Base-by-base conservation (phyloP, 129 eudicot species). In the Lonicera japonica region DNA sequence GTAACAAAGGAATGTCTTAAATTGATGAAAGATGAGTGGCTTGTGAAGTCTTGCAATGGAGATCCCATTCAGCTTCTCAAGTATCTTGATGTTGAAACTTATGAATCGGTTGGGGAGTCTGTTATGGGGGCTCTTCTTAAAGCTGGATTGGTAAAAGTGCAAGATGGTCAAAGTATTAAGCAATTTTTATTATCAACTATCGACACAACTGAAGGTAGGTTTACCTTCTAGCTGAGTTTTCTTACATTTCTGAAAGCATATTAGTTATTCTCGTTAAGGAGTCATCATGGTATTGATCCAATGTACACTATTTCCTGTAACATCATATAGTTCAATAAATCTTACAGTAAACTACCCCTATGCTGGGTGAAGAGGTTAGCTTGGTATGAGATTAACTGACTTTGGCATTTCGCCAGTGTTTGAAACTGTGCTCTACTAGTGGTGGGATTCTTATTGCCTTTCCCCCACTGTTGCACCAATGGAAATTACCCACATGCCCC, bases 41-140 rank as follows among this genome's bases (percentile, higher is more conserved):
- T 94, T 72, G 57, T 75, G 65, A 88, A 88, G 73, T 80, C 82
- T 57, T 94, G 99, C 84, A 85, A 83, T 22, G 83, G 89, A 68
- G 84, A 94, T 63, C 91, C 89, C 16, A 64, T 85, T 48, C 89
- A 76, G 82, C 94, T 94, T 66, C 89, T 94, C 29, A 88, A 83
- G 79, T 94, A 68, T 67, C 87, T 94, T 43, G 99, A 94, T 77
- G 99, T 94, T 13, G 99, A 94, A 85, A 94, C 99, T 21, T 94
- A 94, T 55, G 99, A 94, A 74, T 59, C 71, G 13, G 89, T 88
- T 70, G 99, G 92, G 64, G 89, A 77, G 65, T 82, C 89, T 24
- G 99, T 88, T 14, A 80, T 88, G 99, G 75, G 66, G 48, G 82
- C 89, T 21, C 89, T 94, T 13, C 75, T 82, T 50, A 70, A 74